phyloP scores from a whole-genome alignment of 495 filamentous ascomycete genomes.

The Penicillium daleae region DNA sequence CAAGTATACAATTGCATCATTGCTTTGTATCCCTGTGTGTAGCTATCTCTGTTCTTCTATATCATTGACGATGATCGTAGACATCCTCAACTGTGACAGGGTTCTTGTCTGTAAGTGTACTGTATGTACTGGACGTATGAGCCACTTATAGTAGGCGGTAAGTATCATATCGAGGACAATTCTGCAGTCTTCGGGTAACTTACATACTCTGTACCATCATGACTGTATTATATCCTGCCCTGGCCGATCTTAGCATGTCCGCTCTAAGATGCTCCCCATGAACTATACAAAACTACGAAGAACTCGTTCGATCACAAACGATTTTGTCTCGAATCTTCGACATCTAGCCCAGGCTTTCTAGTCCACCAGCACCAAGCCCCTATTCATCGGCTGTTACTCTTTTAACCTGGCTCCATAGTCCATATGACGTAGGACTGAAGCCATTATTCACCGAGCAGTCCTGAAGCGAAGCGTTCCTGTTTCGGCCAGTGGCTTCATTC shows the following conservation, averaged over 20 bases:
- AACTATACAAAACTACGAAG: background rate
- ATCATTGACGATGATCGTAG: background rate
- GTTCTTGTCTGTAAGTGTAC: background rate
- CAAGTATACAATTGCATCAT: background rate
- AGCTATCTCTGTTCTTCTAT: background rate
- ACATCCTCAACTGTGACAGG: background rate
- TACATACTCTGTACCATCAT: background rate
- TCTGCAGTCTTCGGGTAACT: background rate
- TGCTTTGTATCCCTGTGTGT: background rate
- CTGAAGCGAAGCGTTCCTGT: conserved; percentile 26
- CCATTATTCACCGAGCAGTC: conserved; percentile 16
- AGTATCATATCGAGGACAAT: background rate
- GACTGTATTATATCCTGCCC: background rate
- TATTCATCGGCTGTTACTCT: background rate
- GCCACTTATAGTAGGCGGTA: background rate
- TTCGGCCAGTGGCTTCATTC: conserved; percentile 29
- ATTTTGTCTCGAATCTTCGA: conserved; percentile 5
- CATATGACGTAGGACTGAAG: conserved; percentile 26
- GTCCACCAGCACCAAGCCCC: background rate
- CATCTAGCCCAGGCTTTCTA: background rate
- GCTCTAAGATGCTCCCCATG: background rate
- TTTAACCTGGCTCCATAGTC: background rate
- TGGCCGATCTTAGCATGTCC: background rate
- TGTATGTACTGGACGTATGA: background rate
- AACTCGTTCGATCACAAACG: background rate